Evolutionary conservation across 31 red algal genomes (phyloP).

Genomic region (Endocladia muricata): DNA sequence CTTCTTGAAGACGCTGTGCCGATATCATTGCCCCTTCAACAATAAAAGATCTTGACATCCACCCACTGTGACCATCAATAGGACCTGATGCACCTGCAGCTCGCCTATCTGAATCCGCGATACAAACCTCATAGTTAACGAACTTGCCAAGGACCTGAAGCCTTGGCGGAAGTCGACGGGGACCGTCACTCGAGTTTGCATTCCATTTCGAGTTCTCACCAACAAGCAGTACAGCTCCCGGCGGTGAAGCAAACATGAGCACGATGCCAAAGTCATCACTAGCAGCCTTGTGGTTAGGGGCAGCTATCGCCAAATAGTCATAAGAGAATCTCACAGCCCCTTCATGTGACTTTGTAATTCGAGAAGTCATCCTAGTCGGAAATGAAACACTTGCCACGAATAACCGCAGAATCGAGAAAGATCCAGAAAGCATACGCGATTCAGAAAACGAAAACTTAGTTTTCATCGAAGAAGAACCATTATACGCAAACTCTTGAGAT

Average conservation of each 20-base stretch:
- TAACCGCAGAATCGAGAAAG: slow-evolving; percentile 66
- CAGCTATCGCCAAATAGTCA: slow-evolving; percentile 14
- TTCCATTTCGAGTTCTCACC: slow-evolving; percentile 58
- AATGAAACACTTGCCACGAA: slow-evolving; percentile 52
- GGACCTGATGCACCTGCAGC: slow-evolving; percentile 11
- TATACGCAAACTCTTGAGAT: slow-evolving; percentile 27
- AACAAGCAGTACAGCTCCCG: slow-evolving; percentile 54
- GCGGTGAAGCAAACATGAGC: slow-evolving; percentile 47
- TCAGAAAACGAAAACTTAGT: slow-evolving; percentile 54
- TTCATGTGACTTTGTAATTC: not conserved
- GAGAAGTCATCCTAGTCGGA: not conserved
- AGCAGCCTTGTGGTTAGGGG: not conserved
- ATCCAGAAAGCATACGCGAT: slow-evolving; percentile 50
- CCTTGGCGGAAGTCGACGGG: slow-evolving; percentile 8
- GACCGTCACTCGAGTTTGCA: not conserved
- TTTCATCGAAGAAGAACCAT: slow-evolving; percentile 53
- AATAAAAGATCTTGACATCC: slow-evolving; percentile 42
- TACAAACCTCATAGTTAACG: slow-evolving; percentile 28
- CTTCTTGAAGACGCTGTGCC: slow-evolving; percentile 45
- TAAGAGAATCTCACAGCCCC: slow-evolving; percentile 31
- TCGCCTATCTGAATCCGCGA: slow-evolving; percentile 10
- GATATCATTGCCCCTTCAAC: slow-evolving; percentile 28
- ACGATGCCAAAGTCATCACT: slow-evolving; percentile 35
- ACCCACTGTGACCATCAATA: slow-evolving; percentile 17
- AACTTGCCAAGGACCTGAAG: slow-evolving; percentile 52